Conservation (phyloP, 768 basidiomycete species). For the Calocybe cyanea region DNA sequence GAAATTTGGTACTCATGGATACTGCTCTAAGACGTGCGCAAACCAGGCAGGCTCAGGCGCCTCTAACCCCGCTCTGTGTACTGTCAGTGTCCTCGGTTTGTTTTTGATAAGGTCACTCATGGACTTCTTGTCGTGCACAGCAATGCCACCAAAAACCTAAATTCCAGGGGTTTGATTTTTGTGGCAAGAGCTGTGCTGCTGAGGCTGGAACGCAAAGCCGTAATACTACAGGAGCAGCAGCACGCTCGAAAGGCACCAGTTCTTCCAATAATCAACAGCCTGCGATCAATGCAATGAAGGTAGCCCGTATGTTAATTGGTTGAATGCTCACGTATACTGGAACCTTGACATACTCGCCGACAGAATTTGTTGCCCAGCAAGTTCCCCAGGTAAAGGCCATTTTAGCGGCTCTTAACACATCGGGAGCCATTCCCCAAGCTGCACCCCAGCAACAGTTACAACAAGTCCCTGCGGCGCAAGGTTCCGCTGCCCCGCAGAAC, state of each 20-base stretch:
- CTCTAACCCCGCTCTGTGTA: slow-evolving; percentile 26
- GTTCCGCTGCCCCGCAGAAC: slow-evolving; percentile 14
- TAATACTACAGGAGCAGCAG: slow-evolving; percentile 13
- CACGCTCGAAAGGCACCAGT: slow-evolving; percentile 17
- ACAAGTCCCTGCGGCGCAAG: slow-evolving; percentile 12
- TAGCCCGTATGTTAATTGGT: slow-evolving; percentile 32
- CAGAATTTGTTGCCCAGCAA: slow-evolving; percentile 44
- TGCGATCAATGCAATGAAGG: slow-evolving; percentile 33
- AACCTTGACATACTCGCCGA: neutral
- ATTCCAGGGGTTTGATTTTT: slow-evolving; percentile 55
- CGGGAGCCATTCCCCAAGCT: slow-evolving; percentile 5
- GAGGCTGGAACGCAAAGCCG: slow-evolving; percentile 33
- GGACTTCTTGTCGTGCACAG: slow-evolving; percentile 20
- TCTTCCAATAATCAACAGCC: slow-evolving; percentile 19
- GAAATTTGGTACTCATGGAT: slow-evolving; percentile 40
- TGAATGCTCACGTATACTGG: neutral
- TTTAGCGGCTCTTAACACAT: slow-evolving; percentile 17
- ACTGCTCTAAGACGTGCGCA: slow-evolving; percentile 55
- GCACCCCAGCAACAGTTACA: slow-evolving; percentile 17
- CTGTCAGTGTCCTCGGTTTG: slow-evolving; percentile 27
- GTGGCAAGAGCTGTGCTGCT: slow-evolving; percentile 61
- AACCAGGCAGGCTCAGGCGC: slow-evolving; percentile 31
- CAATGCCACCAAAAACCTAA: slow-evolving; percentile 60
- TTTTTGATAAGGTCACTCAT: slow-evolving; percentile 1
- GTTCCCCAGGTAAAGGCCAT: slow-evolving; percentile 44